These are phyloP conservation scores for Starmerella scarabaei DNA, from an alignment of 805 yeast species.

Conservation along the genomic window DNA sequence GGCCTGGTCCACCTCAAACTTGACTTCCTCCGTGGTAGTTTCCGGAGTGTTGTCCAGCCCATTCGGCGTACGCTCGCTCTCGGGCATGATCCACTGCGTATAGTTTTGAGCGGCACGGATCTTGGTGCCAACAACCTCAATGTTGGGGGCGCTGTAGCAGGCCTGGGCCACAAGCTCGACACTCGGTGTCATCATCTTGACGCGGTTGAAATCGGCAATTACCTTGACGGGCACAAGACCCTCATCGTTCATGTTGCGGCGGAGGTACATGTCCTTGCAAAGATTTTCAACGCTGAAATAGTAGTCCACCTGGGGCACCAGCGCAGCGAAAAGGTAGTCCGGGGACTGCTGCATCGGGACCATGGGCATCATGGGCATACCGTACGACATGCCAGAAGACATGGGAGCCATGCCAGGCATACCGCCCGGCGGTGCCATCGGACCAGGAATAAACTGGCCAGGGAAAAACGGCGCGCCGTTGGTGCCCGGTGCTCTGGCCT, in stretches of 20 bases:
- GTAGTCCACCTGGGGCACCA: constrained; percentile 64
- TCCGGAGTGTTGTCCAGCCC: constrained; percentile 33
- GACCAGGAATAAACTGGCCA: neutral
- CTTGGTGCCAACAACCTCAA: constrained; percentile 42
- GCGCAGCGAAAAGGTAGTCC: constrained; percentile 19
- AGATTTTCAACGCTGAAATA: constrained; percentile 82
- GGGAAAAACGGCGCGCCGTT: constrained; percentile 1
- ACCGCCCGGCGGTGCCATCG: constrained; percentile 5
- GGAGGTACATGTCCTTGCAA: constrained; percentile 67
- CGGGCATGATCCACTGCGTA: constrained; percentile 57
- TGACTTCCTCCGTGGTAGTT: constrained; percentile 22
- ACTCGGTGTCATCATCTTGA: constrained; percentile 53
- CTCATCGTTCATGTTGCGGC: constrained; percentile 63
- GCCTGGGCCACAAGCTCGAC: constrained; percentile 41
- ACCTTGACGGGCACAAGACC: constrained; percentile 59
- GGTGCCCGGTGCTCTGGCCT: neutral
- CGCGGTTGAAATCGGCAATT: constrained; percentile 62
- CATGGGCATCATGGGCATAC: constrained; percentile 10
- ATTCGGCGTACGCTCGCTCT: constrained; percentile 34
- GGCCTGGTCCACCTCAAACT: constrained; percentile 28
- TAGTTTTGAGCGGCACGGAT: constrained; percentile 49
- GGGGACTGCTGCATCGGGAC: constrained; percentile 2
- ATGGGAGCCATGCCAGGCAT: constrained; percentile 3
- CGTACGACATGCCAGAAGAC: neutral
- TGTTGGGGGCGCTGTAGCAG: constrained; percentile 38